Evolutionary conservation across 768 basidiomycete species (phyloP).

Genomic region (Amanita thiersii): DNA sequence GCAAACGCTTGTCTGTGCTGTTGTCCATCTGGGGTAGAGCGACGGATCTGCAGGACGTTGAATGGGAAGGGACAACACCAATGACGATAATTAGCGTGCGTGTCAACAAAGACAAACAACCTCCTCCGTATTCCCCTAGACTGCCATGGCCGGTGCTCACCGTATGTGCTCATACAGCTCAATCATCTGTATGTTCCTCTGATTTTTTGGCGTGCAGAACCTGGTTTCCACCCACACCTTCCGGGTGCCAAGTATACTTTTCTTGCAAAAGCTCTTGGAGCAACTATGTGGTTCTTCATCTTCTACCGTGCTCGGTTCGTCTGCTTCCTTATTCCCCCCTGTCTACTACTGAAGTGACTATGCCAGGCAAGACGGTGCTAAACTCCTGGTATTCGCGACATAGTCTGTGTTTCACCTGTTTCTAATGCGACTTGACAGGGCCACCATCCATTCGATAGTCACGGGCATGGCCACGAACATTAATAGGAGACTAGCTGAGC

Average conservation of each 20-base stretch:
- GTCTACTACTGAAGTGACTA: slow-evolving; percentile 3
- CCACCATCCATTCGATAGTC: slow-evolving; percentile 36
- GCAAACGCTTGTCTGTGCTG: slow-evolving; percentile 35
- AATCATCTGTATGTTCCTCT: slow-evolving; percentile 6
- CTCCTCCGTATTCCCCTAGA: slow-evolving; percentile 12
- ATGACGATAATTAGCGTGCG: slow-evolving; percentile 11
- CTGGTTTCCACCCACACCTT: slow-evolving; percentile 87
- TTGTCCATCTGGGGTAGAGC: slow-evolving; percentile 22
- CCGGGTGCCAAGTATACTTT: slow-evolving; percentile 71
- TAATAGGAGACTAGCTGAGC: slow-evolving; percentile 23
- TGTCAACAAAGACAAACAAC: slow-evolving; percentile 28
- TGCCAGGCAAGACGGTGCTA: slow-evolving; percentile 66
- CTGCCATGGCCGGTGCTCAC: slow-evolving; percentile 34
- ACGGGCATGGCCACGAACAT: slow-evolving; percentile 29
- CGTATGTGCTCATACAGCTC: slow-evolving; percentile 15
- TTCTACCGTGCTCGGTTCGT: slow-evolving; percentile 90
- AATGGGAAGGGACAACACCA: slow-evolving; percentile 7
- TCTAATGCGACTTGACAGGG: slow-evolving; percentile 28
- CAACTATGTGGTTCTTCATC: slow-evolving; percentile 98
- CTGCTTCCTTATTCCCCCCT: neutral
- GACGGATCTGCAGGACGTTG: neutral
- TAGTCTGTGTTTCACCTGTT: neutral
- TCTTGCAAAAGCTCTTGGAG: slow-evolving; percentile 80
- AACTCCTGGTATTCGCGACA: slow-evolving; percentile 49
- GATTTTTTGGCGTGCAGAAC: slow-evolving; percentile 28